Evolutionary conservation across 495 filamentous ascomycete genomes (phyloP), one percentile per base, ranked within the genome.

Genomic region (Penicillium tannophilum): DNA sequence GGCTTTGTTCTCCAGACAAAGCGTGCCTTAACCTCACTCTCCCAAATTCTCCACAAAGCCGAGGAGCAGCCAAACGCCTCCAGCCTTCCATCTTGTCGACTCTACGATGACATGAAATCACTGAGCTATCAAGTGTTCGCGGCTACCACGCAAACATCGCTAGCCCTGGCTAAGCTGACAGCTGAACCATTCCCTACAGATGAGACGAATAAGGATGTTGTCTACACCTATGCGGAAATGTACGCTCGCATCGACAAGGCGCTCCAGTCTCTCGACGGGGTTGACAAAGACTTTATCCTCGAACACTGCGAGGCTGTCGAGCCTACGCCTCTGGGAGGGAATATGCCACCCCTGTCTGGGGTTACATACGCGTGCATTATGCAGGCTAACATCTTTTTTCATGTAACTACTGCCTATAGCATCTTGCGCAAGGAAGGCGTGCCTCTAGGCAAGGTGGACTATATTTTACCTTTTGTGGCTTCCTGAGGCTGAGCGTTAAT

Each of bases 401-500:
- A 87, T 68, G 43, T 80, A 12, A 70, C 65, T 8, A 83, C 76
- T 24, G 69, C 82, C 24, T 86, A 88, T 71, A 69, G 56, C 8
- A 79, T 88, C 50, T 59, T 86, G 46, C 68, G 84, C 36, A 71
- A 63, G 52, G 73, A 83, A 58, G 84, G 84, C 16, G 82, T 84
- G 31, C 69, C 72, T 6, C 16, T 88, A 5, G 80, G 80, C 1
- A 86, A 86, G 73, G 16, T 33, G 17, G 79, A 84, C 68, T 87
- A 66, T 55, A 41, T 59, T 48, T 14, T 48, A 4, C 56, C 56
- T 20, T 59, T 59, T 28, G 28, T 28, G 28, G 6, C 6, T 28
- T 28, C 28, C 28, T 28, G 3, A 28, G 6, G 28, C 28, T 28
- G 0, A 28, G 28, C 28, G 1, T 28, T 2, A 28, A 28, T 28